phyloP scores from a whole-genome alignment of 768 basidiomycete species.

The Rhizopogon rudus region DNA sequence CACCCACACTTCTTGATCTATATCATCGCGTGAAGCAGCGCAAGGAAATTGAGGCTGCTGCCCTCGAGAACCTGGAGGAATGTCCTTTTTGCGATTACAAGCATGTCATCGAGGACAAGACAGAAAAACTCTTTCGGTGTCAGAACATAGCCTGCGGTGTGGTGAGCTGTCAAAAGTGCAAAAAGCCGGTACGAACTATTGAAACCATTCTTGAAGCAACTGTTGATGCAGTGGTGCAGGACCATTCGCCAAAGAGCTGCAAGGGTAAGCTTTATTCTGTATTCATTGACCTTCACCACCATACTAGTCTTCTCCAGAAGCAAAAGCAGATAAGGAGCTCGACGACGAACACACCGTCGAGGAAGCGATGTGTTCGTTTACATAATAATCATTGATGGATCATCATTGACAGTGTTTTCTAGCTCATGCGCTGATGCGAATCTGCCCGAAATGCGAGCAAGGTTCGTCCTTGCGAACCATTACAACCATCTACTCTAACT shows the following conservation, averaged over 20 bases:
- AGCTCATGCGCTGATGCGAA: conserved; percentile 82
- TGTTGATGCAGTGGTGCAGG: conserved; percentile 31
- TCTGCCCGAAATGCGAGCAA: conserved; percentile 84
- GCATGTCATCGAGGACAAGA: conserved; percentile 53
- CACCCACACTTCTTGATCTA: conserved; percentile 54
- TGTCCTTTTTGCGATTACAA: conserved; percentile 86
- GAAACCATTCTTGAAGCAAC: too few relatives aligned
- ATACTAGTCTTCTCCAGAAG: conserved; percentile 40
- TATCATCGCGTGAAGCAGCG: conserved; percentile 66
- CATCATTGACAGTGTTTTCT: conserved; percentile 4
- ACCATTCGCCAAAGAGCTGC: conserved; percentile 79
- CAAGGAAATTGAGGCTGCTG: conserved; percentile 68
- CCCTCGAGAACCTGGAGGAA: conserved; percentile 69
- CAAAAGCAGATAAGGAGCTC: conserved; percentile 67
- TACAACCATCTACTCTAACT: background rate
- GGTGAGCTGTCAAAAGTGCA: conserved; percentile 71
- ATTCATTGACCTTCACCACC: background rate
- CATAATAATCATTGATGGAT: background rate
- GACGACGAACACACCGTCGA: conserved; percentile 75
- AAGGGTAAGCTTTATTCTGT: conserved; percentile 40
- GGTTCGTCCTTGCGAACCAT: conserved; percentile 34
- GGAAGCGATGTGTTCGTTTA: conserved; percentile 82
- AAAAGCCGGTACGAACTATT: conserved; percentile 45
- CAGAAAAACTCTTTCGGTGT: conserved; percentile 48
- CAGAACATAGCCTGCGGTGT: conserved; percentile 58